Conservation (phyloP, 345 rosid genomes). For the Eucalyptus regnans region DNA sequence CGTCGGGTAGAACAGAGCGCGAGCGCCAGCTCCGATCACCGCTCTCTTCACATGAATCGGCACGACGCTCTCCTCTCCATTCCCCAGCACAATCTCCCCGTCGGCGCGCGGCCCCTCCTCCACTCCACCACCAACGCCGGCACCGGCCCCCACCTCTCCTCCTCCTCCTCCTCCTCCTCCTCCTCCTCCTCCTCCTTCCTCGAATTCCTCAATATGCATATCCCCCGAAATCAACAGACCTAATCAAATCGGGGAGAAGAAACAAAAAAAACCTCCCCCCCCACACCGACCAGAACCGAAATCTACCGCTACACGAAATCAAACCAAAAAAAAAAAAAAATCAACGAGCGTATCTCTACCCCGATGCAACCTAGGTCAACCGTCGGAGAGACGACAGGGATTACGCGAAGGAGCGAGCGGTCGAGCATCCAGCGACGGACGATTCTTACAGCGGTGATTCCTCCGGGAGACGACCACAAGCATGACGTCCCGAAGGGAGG, state of each 20-base stretch:
- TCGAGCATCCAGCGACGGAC: background rate
- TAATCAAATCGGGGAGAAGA: background rate
- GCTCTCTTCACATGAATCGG: constrained; percentile 45
- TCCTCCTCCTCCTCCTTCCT: constrained; percentile 21
- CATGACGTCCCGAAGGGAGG: background rate
- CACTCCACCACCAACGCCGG: background rate
- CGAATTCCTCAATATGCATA: constrained; percentile 88
- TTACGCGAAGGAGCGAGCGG: background rate
- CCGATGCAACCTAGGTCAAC: background rate
- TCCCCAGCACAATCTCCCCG: constrained; percentile 1
- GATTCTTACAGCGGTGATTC: background rate
- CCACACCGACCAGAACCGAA: background rate
- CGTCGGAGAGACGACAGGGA: background rate
- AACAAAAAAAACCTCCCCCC: background rate
- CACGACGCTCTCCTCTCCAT: constrained; percentile 4
- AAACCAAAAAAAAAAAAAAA: no score
- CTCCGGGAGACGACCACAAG: background rate
- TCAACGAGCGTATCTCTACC: background rate
- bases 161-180: constrained; percentile 23
- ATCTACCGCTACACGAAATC: background rate
- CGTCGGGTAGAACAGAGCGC: constrained; percentile 88
- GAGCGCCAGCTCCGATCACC: constrained; percentile 88
- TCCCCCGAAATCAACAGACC: constrained; percentile 3
- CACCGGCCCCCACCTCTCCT: constrained; percentile 9
- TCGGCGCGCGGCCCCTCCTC: background rate